These are phyloP conservation scores for Fusarium continuum DNA, from an alignment of 2,329 filamentous ascomycete genomes.

Conservation along the genomic window DNA sequence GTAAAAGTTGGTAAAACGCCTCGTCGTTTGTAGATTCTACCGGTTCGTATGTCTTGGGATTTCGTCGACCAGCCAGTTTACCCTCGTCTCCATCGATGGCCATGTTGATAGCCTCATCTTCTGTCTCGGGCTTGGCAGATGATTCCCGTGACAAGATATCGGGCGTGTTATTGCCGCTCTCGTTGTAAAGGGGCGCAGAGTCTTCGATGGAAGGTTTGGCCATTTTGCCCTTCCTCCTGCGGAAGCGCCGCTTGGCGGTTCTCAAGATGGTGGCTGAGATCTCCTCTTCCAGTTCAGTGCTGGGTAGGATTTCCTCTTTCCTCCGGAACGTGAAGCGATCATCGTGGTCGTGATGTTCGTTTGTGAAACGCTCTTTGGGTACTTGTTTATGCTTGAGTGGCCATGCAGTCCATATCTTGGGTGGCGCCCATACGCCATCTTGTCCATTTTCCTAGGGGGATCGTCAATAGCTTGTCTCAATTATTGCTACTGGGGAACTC, in stretches of 20 bases:
- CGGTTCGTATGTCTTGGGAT: slow-evolving; percentile 53
- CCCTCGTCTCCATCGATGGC: background rate
- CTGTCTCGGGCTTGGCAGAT: slow-evolving; percentile 26
- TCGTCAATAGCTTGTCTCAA: too few relatives aligned
- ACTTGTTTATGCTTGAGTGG: slow-evolving; percentile 72
- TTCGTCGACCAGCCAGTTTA: background rate
- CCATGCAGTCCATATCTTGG: slow-evolving; percentile 84
- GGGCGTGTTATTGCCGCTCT: slow-evolving; percentile 17
- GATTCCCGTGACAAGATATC: slow-evolving; percentile 24
- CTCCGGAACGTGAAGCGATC: slow-evolving; percentile 62
- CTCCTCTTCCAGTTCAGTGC: slow-evolving; percentile 73
- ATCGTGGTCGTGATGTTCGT: slow-evolving; percentile 56
- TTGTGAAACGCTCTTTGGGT: slow-evolving; percentile 64
- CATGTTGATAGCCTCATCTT: slow-evolving; percentile 31
- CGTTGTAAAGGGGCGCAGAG: background rate
- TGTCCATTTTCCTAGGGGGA: slow-evolving; percentile 46
- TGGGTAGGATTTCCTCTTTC: slow-evolving; percentile 57
- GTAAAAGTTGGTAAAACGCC: slow-evolving; percentile 68
- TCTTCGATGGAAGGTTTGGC: slow-evolving; percentile 37
- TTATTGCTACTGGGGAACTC: too few relatives aligned
- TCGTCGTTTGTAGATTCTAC: slow-evolving; percentile 76
- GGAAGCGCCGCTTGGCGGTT: slow-evolving; percentile 73
- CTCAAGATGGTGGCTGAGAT: slow-evolving; percentile 73
- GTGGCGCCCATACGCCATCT: slow-evolving; percentile 58
- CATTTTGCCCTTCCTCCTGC: slow-evolving; percentile 36